Conservation (phyloP, 768 basidiomycete species). For the Amanita molliuscula region DNA sequence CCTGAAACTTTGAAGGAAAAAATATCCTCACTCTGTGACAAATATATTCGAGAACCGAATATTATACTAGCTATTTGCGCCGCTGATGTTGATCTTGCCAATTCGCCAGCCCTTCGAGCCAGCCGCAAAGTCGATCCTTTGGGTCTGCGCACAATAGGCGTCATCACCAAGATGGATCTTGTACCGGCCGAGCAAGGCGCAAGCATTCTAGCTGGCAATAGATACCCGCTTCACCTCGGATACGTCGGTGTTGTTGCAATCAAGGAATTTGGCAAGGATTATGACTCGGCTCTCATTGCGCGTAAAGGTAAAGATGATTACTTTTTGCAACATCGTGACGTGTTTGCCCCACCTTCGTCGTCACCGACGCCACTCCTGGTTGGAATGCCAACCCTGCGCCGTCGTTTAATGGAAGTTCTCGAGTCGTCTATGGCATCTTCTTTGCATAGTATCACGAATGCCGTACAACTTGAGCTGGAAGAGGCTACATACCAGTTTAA, state of each 20-base stretch:
- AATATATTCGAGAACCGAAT: constrained; percentile 99
- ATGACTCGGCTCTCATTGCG: constrained; percentile 37
- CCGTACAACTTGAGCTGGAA: constrained; percentile 93
- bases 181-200: constrained; percentile 82
- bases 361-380: constrained; percentile 52
- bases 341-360: constrained; percentile 47
- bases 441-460: constrained; percentile 92
- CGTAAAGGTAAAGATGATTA: constrained; percentile 55
- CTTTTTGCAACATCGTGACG: constrained; percentile 51
- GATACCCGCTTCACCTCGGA: constrained; percentile 95
- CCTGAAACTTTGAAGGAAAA: constrained; percentile 92
- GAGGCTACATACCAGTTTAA: constrained; percentile 99
- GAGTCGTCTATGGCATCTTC: constrained; percentile 97
- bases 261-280: constrained; percentile 32
- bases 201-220: constrained; percentile 71
- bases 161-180: constrained; percentile 98
- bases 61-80: constrained; percentile 98
- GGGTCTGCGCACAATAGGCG: constrained; percentile 92
- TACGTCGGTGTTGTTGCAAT: constrained; percentile 94
- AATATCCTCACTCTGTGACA: constrained; percentile 81
- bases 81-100: constrained; percentile 96
- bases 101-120: constrained; percentile 90
- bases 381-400: constrained; percentile 83
- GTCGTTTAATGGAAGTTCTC: constrained; percentile 91
- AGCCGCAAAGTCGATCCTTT: constrained; percentile 92